These are phyloP conservation scores for Favolaschia claudopus DNA, from an alignment of 768 basidiomycete genomes.

Conservation along the genomic window DNA sequence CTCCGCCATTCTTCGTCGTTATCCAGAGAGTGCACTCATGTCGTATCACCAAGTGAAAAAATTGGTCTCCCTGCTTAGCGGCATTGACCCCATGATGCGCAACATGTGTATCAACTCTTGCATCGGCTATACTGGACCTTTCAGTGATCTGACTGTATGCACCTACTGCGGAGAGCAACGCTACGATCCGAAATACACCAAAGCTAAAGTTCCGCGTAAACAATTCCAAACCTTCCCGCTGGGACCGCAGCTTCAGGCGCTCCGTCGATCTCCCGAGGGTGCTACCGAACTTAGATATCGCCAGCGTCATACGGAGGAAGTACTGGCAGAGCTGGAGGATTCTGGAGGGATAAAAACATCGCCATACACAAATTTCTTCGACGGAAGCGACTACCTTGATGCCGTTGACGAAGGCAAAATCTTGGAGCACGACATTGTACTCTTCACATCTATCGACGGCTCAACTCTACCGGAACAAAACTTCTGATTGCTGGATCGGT, in stretches of 20 bases:
- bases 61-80: too few relatives aligned
- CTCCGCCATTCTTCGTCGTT: too few relatives aligned
- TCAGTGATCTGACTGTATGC: too few relatives aligned
- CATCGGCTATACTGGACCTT: too few relatives aligned
- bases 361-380: conserved; percentile 34
- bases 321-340: conserved; percentile 23
- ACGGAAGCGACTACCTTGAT: conserved; percentile 38
- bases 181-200: conserved; percentile 27
- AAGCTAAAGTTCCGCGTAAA: neutral
- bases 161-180: conserved; percentile 33
- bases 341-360: neutral
- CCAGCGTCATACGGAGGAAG: conserved; percentile 24
- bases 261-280: conserved; percentile 30
- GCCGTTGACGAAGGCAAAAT: conserved; percentile 31
- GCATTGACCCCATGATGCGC: too few relatives aligned
- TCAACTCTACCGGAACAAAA: conserved; percentile 34
- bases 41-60: too few relatives aligned
- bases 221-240: conserved; percentile 38
- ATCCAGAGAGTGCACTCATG: too few relatives aligned
- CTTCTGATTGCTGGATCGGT: conserved; percentile 52
- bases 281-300: conserved; percentile 41
- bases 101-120: too few relatives aligned
- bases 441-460: conserved; percentile 33
- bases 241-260: conserved; percentile 51
- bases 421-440: conserved; percentile 23